phyloP scores from a whole-genome alignment of 805 yeast species.

The Pichia exigua region DNA sequence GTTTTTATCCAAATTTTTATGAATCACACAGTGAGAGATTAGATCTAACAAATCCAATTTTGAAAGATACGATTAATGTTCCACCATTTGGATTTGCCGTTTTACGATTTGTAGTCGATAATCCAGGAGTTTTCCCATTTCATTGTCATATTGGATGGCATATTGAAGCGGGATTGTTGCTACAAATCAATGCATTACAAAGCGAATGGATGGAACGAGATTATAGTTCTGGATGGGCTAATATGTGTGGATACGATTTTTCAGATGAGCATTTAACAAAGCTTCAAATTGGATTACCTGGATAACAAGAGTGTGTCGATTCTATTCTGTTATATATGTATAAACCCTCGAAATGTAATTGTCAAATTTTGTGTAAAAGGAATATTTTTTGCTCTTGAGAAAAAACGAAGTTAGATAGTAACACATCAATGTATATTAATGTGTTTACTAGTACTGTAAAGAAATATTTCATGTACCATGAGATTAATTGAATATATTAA shows the following conservation, averaged over 20 bases:
- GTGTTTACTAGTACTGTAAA: too few relatives aligned
- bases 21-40: slow-evolving; percentile 18
- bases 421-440: too few relatives aligned
- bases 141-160: slow-evolving; percentile 98
- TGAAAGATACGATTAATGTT: slow-evolving; percentile 68
- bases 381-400: too few relatives aligned
- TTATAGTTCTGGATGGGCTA: slow-evolving; percentile 4
- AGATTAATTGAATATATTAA: background rate
- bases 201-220: slow-evolving; percentile 8
- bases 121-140: slow-evolving; percentile 95
- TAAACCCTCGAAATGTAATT: too few relatives aligned
- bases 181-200: slow-evolving; percentile 14
- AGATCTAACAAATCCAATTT: slow-evolving; percentile 30
- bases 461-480: background rate
- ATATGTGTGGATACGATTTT: slow-evolving; percentile 12
- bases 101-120: slow-evolving; percentile 73
- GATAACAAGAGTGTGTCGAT: too few relatives aligned
- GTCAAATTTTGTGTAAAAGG: too few relatives aligned
- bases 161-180: slow-evolving; percentile 30
- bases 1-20: slow-evolving; percentile 40
- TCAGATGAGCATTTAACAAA: slow-evolving; percentile 1
- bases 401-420: too few relatives aligned
- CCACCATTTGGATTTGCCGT: slow-evolving; percentile 73
- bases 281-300: too few relatives aligned
- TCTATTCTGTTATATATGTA: too few relatives aligned